phyloP scores from a whole-genome alignment of 768 basidiomycete species.

The Kwoniella mangroviensis region DNA sequence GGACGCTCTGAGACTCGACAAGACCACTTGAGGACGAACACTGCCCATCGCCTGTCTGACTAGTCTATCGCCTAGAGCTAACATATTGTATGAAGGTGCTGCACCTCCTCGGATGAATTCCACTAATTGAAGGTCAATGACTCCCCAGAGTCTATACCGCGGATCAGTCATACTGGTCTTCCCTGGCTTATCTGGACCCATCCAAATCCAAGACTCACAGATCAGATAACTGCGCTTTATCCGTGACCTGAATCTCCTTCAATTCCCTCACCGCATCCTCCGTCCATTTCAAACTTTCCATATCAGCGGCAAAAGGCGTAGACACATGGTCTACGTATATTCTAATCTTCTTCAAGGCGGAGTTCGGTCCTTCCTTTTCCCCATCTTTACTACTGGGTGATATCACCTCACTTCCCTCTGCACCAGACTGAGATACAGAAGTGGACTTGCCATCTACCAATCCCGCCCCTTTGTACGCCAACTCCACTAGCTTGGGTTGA shows the following conservation, averaged over 20 bases:
- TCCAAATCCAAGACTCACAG: slow-evolving; percentile 19
- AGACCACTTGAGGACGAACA: slow-evolving; percentile 18
- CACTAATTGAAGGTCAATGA: slow-evolving; percentile 34
- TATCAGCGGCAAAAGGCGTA: slow-evolving; percentile 33
- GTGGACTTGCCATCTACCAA: slow-evolving; percentile 16
- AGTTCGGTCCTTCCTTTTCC: background rate
- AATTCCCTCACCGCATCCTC: slow-evolving; percentile 35
- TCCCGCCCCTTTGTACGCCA: slow-evolving; percentile 34
- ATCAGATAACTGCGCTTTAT: slow-evolving; percentile 30
- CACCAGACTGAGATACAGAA: background rate
- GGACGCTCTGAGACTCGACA: slow-evolving; percentile 17
- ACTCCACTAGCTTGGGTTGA: slow-evolving; percentile 31
- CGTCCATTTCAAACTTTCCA: slow-evolving; percentile 36
- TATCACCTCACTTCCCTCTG: slow-evolving; percentile 13
- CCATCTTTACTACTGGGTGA: slow-evolving; percentile 2
- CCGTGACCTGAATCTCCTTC: slow-evolving; percentile 31
- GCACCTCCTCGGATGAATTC: slow-evolving; percentile 39
- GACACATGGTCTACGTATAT: slow-evolving; percentile 36
- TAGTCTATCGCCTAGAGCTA: slow-evolving; percentile 33
- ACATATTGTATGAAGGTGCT: slow-evolving; percentile 35
- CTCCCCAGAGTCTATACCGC: slow-evolving; percentile 30
- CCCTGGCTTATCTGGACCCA: no score
- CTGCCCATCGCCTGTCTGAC: slow-evolving; percentile 21
- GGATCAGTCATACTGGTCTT: background rate
- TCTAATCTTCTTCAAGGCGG: slow-evolving; percentile 18